phyloP scores from a whole-genome alignment of 805 yeast species.

The Ogataea paraovalis region DNA sequence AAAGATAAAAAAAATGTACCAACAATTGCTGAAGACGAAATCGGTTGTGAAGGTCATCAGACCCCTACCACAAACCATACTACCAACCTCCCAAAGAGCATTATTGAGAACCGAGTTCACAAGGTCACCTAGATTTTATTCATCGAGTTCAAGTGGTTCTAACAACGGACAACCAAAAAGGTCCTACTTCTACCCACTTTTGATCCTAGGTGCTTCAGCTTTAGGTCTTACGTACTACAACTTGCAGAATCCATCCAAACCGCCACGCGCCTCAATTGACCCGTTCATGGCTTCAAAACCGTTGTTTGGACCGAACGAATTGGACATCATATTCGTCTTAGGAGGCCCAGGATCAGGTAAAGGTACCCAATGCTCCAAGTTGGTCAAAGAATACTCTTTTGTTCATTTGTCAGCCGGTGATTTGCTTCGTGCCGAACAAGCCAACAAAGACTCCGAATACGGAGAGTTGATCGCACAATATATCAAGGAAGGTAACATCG shows the following conservation, averaged over 20 bases:
- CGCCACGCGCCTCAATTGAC: conserved; percentile 33
- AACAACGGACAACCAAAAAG: not conserved
- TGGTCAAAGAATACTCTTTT: conserved; percentile 77
- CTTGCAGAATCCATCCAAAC: conserved; percentile 25
- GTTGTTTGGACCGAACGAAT: conserved; percentile 54
- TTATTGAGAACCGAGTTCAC: not conserved
- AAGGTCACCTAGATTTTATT: conserved; percentile 4
- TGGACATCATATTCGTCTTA: conserved; percentile 80
- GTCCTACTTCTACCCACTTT: conserved; percentile 23
- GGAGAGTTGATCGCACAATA: conserved; percentile 82
- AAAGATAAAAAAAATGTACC: not conserved
- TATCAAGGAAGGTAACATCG: conserved; percentile 85
- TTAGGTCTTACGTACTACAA: conserved; percentile 32
- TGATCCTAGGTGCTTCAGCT: conserved; percentile 28
- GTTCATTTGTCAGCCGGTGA: conserved; percentile 96
- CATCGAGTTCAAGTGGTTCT: conserved; percentile 6
- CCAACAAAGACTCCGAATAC: conserved; percentile 71
- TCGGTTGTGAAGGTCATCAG: not conserved
- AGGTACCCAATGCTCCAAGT: conserved; percentile 90
- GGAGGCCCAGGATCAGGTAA: conserved; percentile 99
- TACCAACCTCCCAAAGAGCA: not conserved
- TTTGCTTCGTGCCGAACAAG: conserved; percentile 86
- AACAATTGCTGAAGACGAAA: not conserved
- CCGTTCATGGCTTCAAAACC: conserved; percentile 19
- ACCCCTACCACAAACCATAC: not conserved